Evolutionary conservation across 176 grass and related monocot genomes (phyloP).

Genomic region (Aegilops bicornis): DNA sequence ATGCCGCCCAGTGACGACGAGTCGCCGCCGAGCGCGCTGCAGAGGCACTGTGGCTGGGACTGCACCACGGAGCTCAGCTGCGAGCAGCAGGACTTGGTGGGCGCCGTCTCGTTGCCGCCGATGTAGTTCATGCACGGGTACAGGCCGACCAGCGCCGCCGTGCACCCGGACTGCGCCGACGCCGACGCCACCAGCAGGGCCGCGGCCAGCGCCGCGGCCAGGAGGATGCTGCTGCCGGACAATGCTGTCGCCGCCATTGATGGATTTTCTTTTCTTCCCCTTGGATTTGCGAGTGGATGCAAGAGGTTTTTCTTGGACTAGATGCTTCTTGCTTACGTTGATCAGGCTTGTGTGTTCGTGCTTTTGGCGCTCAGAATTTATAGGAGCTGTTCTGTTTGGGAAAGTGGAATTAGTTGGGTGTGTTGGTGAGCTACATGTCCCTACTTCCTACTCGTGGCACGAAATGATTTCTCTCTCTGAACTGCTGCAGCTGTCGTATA

Average conservation of each 20-base stretch:
- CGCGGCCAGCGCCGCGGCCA: not conserved
- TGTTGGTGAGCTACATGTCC: conserved; percentile 43
- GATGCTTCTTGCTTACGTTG: not conserved
- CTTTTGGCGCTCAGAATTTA: not conserved
- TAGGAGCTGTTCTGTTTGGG: not conserved
- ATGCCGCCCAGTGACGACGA: conserved; percentile 47
- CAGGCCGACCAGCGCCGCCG: conserved; percentile 55
- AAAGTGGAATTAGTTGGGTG: conserved; percentile 20
- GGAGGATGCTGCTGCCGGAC: not conserved
- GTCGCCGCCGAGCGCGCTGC: conserved; percentile 49
- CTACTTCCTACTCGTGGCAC: conserved; percentile 13
- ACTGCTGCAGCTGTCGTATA: not conserved
- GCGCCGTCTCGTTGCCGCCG: conserved; percentile 54
- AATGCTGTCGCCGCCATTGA: not conserved
- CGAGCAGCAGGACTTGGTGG: conserved; percentile 60
- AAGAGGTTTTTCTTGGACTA: not conserved
- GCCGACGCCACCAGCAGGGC: conserved; percentile 26
- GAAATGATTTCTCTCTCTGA: not conserved
- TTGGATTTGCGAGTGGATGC: too few species aligned
- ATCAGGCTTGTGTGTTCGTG: not conserved
- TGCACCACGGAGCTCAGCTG: conserved; percentile 60
- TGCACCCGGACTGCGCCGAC: conserved; percentile 61
- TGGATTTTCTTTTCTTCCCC: not conserved
- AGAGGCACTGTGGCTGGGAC: conserved; percentile 78
- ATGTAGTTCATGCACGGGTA: conserved; percentile 97